Evolutionary conservation across 2,329 filamentous ascomycete species (phyloP).

Genomic region (Fusarium sp.): DNA sequence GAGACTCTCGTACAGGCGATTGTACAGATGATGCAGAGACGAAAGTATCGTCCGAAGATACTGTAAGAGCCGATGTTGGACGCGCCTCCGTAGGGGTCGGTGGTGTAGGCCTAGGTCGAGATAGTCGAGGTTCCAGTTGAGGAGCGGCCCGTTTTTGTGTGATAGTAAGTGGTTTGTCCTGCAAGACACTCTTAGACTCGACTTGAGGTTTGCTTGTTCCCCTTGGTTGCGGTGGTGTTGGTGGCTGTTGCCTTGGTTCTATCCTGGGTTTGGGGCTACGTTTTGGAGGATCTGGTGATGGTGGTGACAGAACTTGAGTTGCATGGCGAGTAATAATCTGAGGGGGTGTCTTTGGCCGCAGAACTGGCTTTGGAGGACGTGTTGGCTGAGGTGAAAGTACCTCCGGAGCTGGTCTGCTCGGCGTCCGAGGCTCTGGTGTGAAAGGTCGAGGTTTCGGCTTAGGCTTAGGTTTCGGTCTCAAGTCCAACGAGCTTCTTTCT

Average conservation of each 20-base stretch:
- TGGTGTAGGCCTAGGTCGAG: slow-evolving; percentile 23
- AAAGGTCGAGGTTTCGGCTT: slow-evolving; percentile 43
- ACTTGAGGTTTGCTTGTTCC: slow-evolving; percentile 42
- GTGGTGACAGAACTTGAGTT: slow-evolving; percentile 36
- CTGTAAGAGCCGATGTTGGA: slow-evolving; percentile 46
- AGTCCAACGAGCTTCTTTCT: slow-evolving; percentile 33
- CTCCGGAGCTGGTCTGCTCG: slow-evolving; percentile 41
- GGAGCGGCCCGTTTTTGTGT: slow-evolving; percentile 30
- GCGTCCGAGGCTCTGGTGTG: slow-evolving; percentile 36
- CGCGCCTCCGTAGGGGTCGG: slow-evolving; percentile 28
- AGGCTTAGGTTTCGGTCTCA: slow-evolving; percentile 45
- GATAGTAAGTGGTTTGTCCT: slow-evolving; percentile 11
- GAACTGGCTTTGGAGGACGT: slow-evolving; percentile 47
- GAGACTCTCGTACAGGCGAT: slow-evolving; percentile 48
- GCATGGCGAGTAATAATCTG: slow-evolving; percentile 42
- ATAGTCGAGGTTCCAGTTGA: slow-evolving; percentile 16
- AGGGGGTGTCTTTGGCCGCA: slow-evolving; percentile 49
- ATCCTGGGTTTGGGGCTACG: slow-evolving; percentile 27
- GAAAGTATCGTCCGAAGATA: slow-evolving; percentile 61
- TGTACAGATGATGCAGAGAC: slow-evolving; percentile 55
- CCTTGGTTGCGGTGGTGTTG: slow-evolving; percentile 54
- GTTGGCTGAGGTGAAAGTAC: slow-evolving; percentile 52
- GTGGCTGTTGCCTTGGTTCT: slow-evolving; percentile 46
- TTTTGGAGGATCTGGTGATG: slow-evolving; percentile 49
- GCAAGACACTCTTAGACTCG: slow-evolving; percentile 18